A percentile compares a stretch with the other conserved stretches of the same genome.
phyloP scores from a whole-genome alignment of 164 flowering plant species.

The Macadamia integrifolia region DNA sequence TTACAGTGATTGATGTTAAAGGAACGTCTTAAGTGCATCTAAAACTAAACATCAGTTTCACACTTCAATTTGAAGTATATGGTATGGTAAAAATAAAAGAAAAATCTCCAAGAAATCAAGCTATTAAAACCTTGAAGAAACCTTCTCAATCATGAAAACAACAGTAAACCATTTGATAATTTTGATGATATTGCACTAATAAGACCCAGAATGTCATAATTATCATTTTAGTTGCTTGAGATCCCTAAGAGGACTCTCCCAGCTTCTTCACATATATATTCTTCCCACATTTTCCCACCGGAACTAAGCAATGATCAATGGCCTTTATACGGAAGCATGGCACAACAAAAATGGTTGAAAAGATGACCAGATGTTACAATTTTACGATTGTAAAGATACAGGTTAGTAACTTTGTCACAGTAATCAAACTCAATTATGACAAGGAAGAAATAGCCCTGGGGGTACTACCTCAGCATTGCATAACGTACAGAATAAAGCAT shows the following conservation, averaged over 20 bases:
- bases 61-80: no score
- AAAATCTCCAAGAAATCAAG: not conserved
- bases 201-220: no score
- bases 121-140: not conserved
- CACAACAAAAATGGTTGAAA: not conserved
- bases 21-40: no score
- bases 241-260: no score
- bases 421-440: not conserved
- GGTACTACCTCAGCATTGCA: slow-evolving; percentile 88
- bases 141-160: not conserved
- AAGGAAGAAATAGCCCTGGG: not conserved
- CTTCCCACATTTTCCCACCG: not conserved
- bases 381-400: no score
- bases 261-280: not conserved
- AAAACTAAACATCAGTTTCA: no score
- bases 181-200: no score
- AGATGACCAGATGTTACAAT: not conserved
- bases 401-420: not conserved
- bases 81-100: not conserved
- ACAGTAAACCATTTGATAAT: no score
- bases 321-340: no score
- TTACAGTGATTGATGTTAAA: no score
- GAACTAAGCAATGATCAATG: not conserved
- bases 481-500: slow-evolving; percentile 90
- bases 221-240: no score